These are phyloP conservation scores for Boletales sp. DNA, from an alignment of 768 basidiomycete species.

Conservation along the genomic window DNA sequence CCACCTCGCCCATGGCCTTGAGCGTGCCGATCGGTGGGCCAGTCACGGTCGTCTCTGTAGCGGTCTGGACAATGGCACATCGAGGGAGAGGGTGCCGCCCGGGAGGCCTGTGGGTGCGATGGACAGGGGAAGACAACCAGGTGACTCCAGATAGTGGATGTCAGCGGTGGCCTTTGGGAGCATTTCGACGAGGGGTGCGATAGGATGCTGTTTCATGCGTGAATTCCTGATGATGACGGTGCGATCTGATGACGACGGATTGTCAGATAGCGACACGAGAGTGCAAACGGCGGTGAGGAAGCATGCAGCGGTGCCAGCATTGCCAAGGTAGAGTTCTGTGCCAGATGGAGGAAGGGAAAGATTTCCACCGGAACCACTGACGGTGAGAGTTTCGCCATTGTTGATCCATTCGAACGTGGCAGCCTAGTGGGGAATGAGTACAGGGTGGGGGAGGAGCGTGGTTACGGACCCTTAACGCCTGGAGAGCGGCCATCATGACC, in stretches of 20 bases:
- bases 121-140: conserved; percentile 85
- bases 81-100: conserved; percentile 80
- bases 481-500: conserved; percentile 96
- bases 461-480: conserved; percentile 69
- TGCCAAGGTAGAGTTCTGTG: conserved; percentile 92
- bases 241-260: conserved; percentile 35
- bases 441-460: background rate
- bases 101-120: conserved; percentile 83
- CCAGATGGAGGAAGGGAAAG: conserved; percentile 74
- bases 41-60: conserved; percentile 83
- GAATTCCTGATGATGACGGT: conserved; percentile 96
- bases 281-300: conserved; percentile 97
- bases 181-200: conserved; percentile 91
- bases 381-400: conserved; percentile 91
- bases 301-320: conserved; percentile 96
- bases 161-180: conserved; percentile 75
- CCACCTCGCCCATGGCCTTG: conserved; percentile 58
- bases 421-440: conserved; percentile 48
- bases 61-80: conserved; percentile 84
- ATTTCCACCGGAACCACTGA: conserved; percentile 79
- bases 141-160: conserved; percentile 73
- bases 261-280: conserved; percentile 54
- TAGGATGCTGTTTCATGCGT: conserved; percentile 98
- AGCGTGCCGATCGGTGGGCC: conserved; percentile 87
- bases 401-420: conserved; percentile 95